Evolutionary conservation across 176 grass and related monocot genomes (phyloP), one percentile per base, ranked within the genome.

Genomic region (Cymbopogon citratus): DNA sequence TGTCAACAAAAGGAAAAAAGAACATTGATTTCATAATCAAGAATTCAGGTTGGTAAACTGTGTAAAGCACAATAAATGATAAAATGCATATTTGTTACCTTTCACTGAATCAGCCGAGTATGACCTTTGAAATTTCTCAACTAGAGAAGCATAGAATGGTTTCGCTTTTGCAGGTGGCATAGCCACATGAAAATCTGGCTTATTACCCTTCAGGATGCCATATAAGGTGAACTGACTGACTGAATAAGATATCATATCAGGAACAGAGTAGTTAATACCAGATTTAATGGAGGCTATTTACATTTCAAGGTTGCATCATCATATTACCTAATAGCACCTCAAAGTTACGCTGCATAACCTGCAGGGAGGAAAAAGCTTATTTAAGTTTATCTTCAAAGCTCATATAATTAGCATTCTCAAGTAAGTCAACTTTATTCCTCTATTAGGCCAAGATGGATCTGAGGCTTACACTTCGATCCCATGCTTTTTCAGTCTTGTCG

Each of bases 181-280:
- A 62, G 92, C 90, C 76, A 98, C 89, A 85, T 99, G 96, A 84
- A 99, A 99, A 93, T 99, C 96, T 77, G 92, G 92, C 43, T 99
- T 95, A 40, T 95, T 99, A 77, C 96, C 96, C 88, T 99, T 95
- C 56, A 99, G 84, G 43, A 93, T 89, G 48, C 96, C 92, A 75
- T 91, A 99, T 69, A 99, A 91, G 31, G 96, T 99, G 84, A 99
- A 99, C 74, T 95, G 92, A 74, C 96, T 99, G 31, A 99, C 96
- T 99, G 63, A 36, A 73, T 44, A 85, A 60, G 51, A 73, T 66
- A 65, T 62, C 80, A 77, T 7, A 59, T 87, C 48, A 80, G 75
- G 86, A 83, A 41, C 23, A n/a, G 2, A 67, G 21, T 82, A 26
- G 43, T 44, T 48, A 61, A 64, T 48, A 79, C 63, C 26, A 81